Conservation (phyloP, 192 early-diverging fungal genomes). For the Podila epicladia region DNA sequence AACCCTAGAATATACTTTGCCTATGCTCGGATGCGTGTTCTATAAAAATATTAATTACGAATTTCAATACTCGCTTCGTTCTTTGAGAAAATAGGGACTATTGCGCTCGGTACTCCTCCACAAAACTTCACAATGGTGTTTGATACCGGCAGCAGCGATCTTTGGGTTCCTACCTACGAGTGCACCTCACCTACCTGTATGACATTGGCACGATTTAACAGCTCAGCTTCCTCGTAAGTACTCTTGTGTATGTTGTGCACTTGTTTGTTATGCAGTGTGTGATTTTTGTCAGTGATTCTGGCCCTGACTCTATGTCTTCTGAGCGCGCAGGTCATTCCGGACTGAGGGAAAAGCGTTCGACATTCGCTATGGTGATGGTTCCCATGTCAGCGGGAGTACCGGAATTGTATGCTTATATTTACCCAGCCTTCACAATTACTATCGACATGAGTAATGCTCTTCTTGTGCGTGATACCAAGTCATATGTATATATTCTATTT, state of each 20-base stretch:
- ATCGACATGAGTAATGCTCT: background rate
- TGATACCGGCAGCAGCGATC: constrained; percentile 44
- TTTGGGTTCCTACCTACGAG: constrained; percentile 34
- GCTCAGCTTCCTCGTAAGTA: constrained; percentile 24
- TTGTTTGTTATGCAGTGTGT: too few species aligned
- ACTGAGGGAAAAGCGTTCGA: constrained; percentile 24
- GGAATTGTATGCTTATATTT: constrained; percentile 12
- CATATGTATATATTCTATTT: background rate
- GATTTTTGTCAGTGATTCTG: too few species aligned
- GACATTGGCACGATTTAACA: constrained; percentile 27
- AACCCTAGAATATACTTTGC: too few species aligned
- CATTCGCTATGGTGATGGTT: constrained; percentile 40
- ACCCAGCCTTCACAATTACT: background rate
- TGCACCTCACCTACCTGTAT: constrained; percentile 19
- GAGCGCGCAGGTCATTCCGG: constrained; percentile 10
- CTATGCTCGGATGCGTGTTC: background rate
- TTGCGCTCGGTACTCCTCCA: constrained; percentile 27
- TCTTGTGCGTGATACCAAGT: background rate
- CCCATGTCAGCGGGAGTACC: constrained; percentile 31
- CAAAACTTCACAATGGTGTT: constrained; percentile 47
- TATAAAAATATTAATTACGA: background rate
- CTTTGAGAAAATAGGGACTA: constrained; percentile 18
- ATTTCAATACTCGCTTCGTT: background rate
- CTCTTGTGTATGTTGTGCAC: background rate
- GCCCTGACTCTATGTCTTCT: too few species aligned